Evolutionary conservation across 176 grass and related monocot species (phyloP).

Genomic region (Hordeum marinum): DNA sequence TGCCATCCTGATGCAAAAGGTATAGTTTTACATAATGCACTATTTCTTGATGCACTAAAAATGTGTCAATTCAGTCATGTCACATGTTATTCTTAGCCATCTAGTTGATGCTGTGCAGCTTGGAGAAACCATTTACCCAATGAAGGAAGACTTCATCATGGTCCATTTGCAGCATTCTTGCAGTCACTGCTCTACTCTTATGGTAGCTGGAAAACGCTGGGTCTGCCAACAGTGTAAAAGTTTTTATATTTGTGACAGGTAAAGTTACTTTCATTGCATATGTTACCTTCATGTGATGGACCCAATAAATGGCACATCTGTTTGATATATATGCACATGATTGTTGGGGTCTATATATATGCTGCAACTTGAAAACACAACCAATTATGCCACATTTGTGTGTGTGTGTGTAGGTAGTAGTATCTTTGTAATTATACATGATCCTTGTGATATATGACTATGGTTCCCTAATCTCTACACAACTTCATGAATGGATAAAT

Average conservation of each 20-base stretch:
- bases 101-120: slow-evolving; percentile 58
- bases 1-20: slow-evolving; percentile 85
- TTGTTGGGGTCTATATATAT: background rate
- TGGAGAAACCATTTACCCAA: slow-evolving; percentile 72
- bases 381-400: background rate
- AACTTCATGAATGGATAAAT: slow-evolving; percentile 8
- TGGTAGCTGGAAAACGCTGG: slow-evolving; percentile 88
- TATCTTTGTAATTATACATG: background rate
- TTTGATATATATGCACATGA: slow-evolving; percentile 22
- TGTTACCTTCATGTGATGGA: slow-evolving; percentile 15
- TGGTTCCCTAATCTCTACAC: background rate
- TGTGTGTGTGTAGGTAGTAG: no score
- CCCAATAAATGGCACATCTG: background rate
- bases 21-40: slow-evolving; percentile 15
- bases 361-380: background rate
- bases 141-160: slow-evolving; percentile 98
- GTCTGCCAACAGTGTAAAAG: slow-evolving; percentile 66
- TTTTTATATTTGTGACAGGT: slow-evolving; percentile 81
- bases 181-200: slow-evolving; percentile 64
- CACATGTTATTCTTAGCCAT: slow-evolving; percentile 28
- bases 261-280: slow-evolving; percentile 22
- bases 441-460: background rate
- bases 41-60: background rate
- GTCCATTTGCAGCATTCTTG: slow-evolving; percentile 88
- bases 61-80: background rate